Evolutionary conservation across 2,329 filamentous ascomycete genomes (phyloP).

Genomic region (Aspergillus uvarum): DNA sequence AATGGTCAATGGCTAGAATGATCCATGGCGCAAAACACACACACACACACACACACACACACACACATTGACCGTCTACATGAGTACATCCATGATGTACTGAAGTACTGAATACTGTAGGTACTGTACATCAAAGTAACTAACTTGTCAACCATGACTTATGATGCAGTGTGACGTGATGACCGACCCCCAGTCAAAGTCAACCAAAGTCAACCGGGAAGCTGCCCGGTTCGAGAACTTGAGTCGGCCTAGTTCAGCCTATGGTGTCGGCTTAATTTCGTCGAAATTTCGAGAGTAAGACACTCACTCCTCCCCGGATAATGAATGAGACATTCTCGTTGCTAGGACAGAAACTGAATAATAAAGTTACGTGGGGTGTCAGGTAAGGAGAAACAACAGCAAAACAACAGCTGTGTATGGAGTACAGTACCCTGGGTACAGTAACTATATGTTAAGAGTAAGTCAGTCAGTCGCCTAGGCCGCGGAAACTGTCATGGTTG

Average conservation of each 20-base stretch:
- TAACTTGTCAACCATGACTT: neutral
- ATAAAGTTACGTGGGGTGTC: neutral
- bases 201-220: neutral
- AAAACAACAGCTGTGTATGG: neutral
- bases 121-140: too few species aligned
- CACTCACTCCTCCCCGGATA: neutral
- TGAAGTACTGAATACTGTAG: too few species aligned
- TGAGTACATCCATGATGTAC: too few species aligned
- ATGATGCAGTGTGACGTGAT: neutral
- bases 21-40: neutral
- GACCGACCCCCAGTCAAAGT: neutral
- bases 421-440: too few species aligned
- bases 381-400: neutral
- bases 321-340: constrained; percentile 5
- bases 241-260: neutral
- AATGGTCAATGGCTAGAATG: neutral
- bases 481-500: neutral
- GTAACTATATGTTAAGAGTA: too few species aligned
- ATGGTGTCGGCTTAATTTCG: constrained; percentile 3
- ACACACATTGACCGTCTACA: neutral
- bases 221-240: neutral
- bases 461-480: neutral
- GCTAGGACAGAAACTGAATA: neutral
- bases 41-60: neutral
- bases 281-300: neutral